Base-by-base conservation (phyloP, 495 filamentous ascomycete genomes). In the Bathelium albidoporum region DNA sequence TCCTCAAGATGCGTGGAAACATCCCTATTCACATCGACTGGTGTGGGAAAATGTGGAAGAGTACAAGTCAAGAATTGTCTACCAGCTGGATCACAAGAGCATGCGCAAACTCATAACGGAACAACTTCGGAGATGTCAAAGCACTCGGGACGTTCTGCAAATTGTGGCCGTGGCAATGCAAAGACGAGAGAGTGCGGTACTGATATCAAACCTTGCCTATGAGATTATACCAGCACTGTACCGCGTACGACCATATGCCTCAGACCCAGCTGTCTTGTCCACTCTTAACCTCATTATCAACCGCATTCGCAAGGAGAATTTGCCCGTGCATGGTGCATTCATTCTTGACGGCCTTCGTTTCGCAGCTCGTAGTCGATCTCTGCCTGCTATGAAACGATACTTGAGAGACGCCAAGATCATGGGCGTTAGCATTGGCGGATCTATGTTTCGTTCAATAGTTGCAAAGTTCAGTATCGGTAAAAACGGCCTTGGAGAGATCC, bases 401-500 rank as follows among this genome's bases (percentile, higher is more conserved):
- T 64, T 71, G 32, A 49, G 49, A n/a, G 52, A 58, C n/a, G 12
- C 62, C 10, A 59, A 61, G n/a, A 29, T 66, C 10, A n/a, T n/a
- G 18, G 39, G 44, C 22, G 7, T 61, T 3, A 12, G 14, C 0
- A 61, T 71, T 43, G 39, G 26, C 0, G 22, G 24, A 18, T 68
- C 66, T 45, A 29, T 69, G 18, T 71, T 71, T 36, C 69, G 68
- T 12, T 44, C 62, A 45, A 62, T 66, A 31, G 65, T 71, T 34
- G 69, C 69, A 16, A 71, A 71, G 41, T 71, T 67, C 64, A 65
- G 62, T 26, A 71, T 71, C 45, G 68, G 69, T 0, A 29, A 59
- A 26, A 60, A 68, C 2, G 69, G 69, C 7, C 59, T 68, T 3
- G 69, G 69, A 24, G 69, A 71, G 68, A 69, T 71, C 24, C 65